Conservation (phyloP, 345 rosid genomes). For the Streptanthus diversifolius region DNA sequence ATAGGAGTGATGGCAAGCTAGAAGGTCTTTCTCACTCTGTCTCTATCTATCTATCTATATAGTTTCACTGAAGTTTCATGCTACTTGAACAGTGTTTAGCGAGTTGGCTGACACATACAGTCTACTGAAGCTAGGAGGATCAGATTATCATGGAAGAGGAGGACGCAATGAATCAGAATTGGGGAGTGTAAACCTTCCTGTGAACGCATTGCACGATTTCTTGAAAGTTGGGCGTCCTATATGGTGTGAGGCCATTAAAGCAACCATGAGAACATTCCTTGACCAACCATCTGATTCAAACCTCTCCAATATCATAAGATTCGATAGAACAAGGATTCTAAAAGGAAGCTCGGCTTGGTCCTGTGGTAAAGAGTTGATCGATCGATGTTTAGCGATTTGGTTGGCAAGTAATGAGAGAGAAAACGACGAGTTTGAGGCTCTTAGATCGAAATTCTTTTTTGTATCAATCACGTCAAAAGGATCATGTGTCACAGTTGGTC, state of each 20-base stretch:
- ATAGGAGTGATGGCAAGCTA: slow-evolving; percentile 77
- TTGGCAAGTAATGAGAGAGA: slow-evolving; percentile 60
- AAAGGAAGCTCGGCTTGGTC: slow-evolving; percentile 42
- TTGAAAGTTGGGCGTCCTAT: slow-evolving; percentile 73
- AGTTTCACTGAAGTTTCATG: not conserved
- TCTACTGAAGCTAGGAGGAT: slow-evolving; percentile 90
- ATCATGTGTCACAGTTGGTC: slow-evolving; percentile 31
- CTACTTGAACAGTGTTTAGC: slow-evolving; percentile 52
- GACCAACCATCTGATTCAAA: slow-evolving; percentile 66
- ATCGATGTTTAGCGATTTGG: slow-evolving; percentile 58
- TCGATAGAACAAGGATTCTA: slow-evolving; percentile 41
- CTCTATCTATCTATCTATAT: not conserved
- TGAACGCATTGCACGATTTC: slow-evolving; percentile 54
- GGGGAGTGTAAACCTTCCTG: slow-evolving; percentile 82
- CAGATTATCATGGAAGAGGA: slow-evolving; percentile 89
- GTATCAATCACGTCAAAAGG: slow-evolving; percentile 34
- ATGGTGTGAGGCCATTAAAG: slow-evolving; percentile 70
- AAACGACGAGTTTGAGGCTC: slow-evolving; percentile 57
- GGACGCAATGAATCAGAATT: slow-evolving; percentile 75
- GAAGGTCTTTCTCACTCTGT: slow-evolving; percentile 44
- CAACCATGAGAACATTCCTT: slow-evolving; percentile 45
- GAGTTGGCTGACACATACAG: slow-evolving; percentile 71
- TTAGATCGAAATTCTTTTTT: slow-evolving; percentile 47
- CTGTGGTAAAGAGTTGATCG: slow-evolving; percentile 59
- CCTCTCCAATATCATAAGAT: slow-evolving; percentile 56